These are phyloP conservation scores for Colletotrichum spaethianum DNA, from an alignment of 2,329 filamentous ascomycete genomes.

Conservation along the genomic window DNA sequence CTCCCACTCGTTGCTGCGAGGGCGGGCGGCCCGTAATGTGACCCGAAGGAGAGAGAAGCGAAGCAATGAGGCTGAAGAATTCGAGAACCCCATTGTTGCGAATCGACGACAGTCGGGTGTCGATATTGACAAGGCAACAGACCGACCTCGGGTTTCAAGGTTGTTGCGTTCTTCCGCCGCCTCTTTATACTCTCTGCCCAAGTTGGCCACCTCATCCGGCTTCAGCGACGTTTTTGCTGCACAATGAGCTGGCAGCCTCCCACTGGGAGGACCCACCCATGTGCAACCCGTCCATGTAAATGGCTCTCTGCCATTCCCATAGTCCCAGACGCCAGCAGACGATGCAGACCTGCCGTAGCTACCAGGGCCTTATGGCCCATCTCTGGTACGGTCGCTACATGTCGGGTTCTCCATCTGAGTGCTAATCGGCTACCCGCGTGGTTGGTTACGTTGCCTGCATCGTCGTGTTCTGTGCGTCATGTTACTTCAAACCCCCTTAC, in stretches of 20 bases:
- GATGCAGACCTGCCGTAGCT: conserved; percentile 22
- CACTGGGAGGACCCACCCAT: conserved; percentile 42
- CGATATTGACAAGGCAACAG: background rate
- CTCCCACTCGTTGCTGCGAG: conserved; percentile 8
- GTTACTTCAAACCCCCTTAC: conserved; percentile 13
- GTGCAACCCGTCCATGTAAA: conserved; percentile 41
- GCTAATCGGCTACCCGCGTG: background rate
- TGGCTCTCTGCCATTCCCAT: conserved; percentile 37
- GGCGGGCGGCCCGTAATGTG: conserved; percentile 23
- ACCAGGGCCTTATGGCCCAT: conserved; percentile 10
- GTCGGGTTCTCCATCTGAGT: background rate
- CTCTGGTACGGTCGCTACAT: conserved; percentile 24
- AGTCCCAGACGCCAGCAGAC: conserved; percentile 23
- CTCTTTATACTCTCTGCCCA: conserved; percentile 36
- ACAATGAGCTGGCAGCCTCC: conserved; percentile 44
- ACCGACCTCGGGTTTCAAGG: background rate
- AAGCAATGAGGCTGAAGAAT: conserved; percentile 34
- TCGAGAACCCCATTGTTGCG: background rate
- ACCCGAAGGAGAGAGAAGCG: conserved; percentile 11
- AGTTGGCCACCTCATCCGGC: conserved; percentile 32
- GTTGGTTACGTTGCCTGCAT: conserved; percentile 2
- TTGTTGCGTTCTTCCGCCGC: conserved; percentile 37
- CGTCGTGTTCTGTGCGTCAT: conserved; percentile 17
- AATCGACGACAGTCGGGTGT: background rate
- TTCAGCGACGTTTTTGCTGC: conserved; percentile 41